Percentiles rank a stretch among this genome's conserved stretches.
Conservation (phyloP, 352 stramenopile species). For the Blastocystis sp. region DNA sequence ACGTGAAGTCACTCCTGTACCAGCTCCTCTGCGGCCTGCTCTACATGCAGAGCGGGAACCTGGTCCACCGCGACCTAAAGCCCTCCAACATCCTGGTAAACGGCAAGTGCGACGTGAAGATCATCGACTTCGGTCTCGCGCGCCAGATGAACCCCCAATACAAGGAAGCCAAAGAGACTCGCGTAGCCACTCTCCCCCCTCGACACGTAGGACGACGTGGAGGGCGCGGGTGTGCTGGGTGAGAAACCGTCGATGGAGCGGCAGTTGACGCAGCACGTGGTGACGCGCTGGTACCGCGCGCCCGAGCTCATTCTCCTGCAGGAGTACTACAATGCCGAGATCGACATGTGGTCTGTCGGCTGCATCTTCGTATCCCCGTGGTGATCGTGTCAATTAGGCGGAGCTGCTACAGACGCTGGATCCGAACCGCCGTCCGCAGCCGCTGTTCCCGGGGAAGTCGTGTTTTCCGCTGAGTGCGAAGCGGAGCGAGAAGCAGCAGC, state of each 20-base stretch:
- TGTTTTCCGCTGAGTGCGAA: conserved; percentile 63
- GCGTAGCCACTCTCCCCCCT: not conserved
- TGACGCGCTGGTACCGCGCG: conserved; percentile 84
- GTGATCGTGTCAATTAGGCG: conserved; percentile 88
- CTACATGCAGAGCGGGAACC: conserved; percentile 66
- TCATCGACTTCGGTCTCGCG: conserved; percentile 67
- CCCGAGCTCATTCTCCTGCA: conserved; percentile 82
- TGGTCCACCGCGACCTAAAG: conserved; percentile 73
- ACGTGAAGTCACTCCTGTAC: conserved; percentile 66
- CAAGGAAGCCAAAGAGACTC: conserved; percentile 31
- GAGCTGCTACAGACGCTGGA: conserved; percentile 77
- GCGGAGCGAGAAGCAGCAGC: conserved; percentile 57
- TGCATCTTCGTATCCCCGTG: conserved; percentile 76
- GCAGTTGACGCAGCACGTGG: conserved; percentile 83
- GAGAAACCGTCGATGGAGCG: conserved; percentile 62
- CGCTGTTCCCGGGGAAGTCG: conserved; percentile 64
- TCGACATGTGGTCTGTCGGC: conserved; percentile 66
- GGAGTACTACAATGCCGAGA: conserved; percentile 66
- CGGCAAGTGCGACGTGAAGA: conserved; percentile 70
- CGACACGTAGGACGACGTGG: conserved; percentile 1
- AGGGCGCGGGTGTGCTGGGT: not conserved
- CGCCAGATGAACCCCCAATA: conserved; percentile 59
- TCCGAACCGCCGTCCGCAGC: conserved; percentile 65
- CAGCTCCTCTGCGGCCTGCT: conserved; percentile 89
- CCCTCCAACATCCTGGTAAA: conserved; percentile 72